Percentiles rank a stretch among this genome's conserved stretches.
Conservation (phyloP, 164 flowering plant species). For the Chimonanthus salicifolius region DNA sequence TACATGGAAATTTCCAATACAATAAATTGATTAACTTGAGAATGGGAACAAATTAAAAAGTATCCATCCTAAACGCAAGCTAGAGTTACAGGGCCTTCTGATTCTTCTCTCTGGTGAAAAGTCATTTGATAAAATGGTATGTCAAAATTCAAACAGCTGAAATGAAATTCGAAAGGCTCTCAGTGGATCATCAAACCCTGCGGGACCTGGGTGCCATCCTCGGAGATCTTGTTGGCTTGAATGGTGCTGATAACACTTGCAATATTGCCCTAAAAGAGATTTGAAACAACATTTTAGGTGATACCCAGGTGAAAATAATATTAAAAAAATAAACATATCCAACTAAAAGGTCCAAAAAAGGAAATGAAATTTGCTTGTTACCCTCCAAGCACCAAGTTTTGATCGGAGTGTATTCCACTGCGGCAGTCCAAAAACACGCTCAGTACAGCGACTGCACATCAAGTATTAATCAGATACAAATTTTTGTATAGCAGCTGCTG, state of each 20-base stretch:
- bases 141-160: neutral
- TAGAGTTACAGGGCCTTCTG: neutral
- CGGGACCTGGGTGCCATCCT: conserved; percentile 52
- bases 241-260: conserved; percentile 65
- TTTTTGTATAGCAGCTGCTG: no score
- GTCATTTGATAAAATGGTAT: neutral
- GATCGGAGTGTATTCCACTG: conserved; percentile 74
- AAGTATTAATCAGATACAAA: neutral
- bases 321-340: neutral
- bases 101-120: neutral
- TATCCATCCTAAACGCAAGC: neutral
- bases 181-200: conserved; percentile 56
- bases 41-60: neutral
- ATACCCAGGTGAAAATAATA: neutral
- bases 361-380: conserved; percentile 15
- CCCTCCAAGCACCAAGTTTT: conserved; percentile 83
- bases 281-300: neutral
- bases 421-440: conserved; percentile 68
- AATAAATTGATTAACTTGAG: neutral
- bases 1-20: neutral
- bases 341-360: neutral
- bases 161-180: conserved; percentile 4
- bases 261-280: conserved; percentile 53
- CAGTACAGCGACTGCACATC: conserved; percentile 60
- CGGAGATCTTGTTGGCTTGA: conserved; percentile 64